Base-by-base conservation (phyloP, 2,329 filamentous ascomycete species). In the Aspergillus brunneoviolaceus region DNA sequence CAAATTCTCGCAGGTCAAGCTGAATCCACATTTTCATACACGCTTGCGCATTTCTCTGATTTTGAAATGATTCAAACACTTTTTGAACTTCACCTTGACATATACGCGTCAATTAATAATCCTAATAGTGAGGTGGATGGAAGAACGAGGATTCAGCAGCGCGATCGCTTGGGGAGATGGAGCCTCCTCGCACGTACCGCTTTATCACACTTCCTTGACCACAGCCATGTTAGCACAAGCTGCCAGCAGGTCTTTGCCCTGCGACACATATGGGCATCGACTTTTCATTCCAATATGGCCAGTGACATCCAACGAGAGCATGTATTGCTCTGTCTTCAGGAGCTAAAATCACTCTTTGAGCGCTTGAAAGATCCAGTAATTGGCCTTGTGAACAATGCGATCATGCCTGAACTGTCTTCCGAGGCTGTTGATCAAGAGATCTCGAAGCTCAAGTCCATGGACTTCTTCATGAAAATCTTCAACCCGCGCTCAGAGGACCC, bases 381-480 rank as follows among this genome's bases (percentile, higher is more conserved):
- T 0, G 84, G 90, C 12, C 80, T 98, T 14, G 80, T 89, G 4
- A 98, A 99, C 74, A 98, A 96, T 70, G 85, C 87, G 1, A 85
- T 93, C 21, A 96, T 99, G 88, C 87, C 92, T 0, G 90, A 95
- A 63, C 85, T 99, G 53, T 97, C 94, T 0, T 78, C 87, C 2
- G 83, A 85, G n/a, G 91, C 92, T 0, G 88, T 95, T 7, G 93
- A 98, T 63, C 88, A 92, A 57, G 94, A 99, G 72, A 89, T 97
- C 27, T 94, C 91, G 12, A 92, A 93, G 69, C 83, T 98, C 35
- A 96, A 91, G 14, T 98, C 94, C 0, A 95, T 96, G 85, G 94
- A 97, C 71, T 98, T 98, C 74, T 98, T 99, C 75, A 83, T 92
- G 54, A 91, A 88, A 42, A 85, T 99, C 0, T 98, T 98, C 72